phyloP scores from a whole-genome alignment of 495 filamentous ascomycete species.

The Tuber microsphaerosporum region DNA sequence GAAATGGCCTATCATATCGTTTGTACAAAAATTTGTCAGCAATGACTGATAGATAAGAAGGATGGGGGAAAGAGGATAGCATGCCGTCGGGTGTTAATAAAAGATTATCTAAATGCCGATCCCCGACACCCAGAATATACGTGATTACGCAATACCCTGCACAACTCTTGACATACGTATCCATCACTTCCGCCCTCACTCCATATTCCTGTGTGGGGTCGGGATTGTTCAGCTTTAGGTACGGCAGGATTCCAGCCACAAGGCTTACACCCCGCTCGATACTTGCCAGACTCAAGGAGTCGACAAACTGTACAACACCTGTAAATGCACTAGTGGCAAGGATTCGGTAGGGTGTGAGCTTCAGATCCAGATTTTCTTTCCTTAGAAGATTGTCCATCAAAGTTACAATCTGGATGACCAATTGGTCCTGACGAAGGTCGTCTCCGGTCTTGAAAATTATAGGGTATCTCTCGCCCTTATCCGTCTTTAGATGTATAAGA shows the following conservation, averaged over 20 bases:
- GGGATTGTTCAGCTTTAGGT: slow-evolving; percentile 83
- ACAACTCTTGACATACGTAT: slow-evolving; percentile 91
- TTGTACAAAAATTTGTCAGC: neutral
- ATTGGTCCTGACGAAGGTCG: slow-evolving; percentile 92
- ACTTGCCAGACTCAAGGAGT: slow-evolving; percentile 70
- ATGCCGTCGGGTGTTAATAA: slow-evolving; percentile 72
- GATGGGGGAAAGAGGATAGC: neutral
- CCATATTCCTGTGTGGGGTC: slow-evolving; percentile 75
- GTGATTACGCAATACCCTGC: slow-evolving; percentile 99
- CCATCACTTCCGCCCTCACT: slow-evolving; percentile 84
- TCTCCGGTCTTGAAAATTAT: slow-evolving; percentile 97
- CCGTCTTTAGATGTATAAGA: slow-evolving; percentile 81
- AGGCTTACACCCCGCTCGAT: slow-evolving; percentile 76
- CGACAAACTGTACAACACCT: slow-evolving; percentile 86
- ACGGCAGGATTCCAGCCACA: slow-evolving; percentile 59
- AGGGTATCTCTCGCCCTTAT: slow-evolving; percentile 67
- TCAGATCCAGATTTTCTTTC: slow-evolving; percentile 95
- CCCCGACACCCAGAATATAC: slow-evolving; percentile 95
- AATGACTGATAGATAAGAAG: neutral
- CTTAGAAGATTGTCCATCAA: slow-evolving; percentile 94
- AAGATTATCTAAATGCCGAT: slow-evolving; percentile 93
- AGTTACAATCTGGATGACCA: slow-evolving; percentile 96
- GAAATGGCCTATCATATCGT: slow-evolving; percentile 57
- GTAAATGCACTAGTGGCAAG: slow-evolving; percentile 84
- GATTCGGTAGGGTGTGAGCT: slow-evolving; percentile 90